Conservation (phyloP, 805 yeast species). For the Myxozyma vanderwaltii region DNA sequence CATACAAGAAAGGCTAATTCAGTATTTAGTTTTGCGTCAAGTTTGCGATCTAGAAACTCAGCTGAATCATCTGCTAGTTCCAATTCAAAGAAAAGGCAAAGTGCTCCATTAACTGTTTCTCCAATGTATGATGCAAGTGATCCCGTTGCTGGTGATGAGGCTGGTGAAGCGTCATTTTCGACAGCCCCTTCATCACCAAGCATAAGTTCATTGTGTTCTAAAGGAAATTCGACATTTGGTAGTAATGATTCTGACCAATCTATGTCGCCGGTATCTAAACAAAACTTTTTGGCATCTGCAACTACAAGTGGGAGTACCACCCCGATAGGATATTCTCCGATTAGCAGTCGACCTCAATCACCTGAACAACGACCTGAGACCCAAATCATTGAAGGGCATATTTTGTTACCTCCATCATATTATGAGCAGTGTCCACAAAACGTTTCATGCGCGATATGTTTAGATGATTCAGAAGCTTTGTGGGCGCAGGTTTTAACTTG, state of each 20-base stretch:
- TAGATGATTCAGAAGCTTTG: neutral
- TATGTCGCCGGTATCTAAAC: neutral
- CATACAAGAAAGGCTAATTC: conserved; percentile 11
- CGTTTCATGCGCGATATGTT: conserved; percentile 15
- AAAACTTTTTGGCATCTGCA: neutral
- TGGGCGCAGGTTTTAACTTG: conserved; percentile 6
- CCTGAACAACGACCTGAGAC: neutral
- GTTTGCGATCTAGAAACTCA: neutral
- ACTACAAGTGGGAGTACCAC: neutral
- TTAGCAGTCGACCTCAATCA: neutral
- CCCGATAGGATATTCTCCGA: neutral
- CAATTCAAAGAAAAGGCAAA: conserved; percentile 1
- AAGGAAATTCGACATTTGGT: neutral
- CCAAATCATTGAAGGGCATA: conserved; percentile 21
- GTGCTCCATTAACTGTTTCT: conserved; percentile 4
- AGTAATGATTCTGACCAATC: neutral
- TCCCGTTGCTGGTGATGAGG: neutral
- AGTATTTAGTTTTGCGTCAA: conserved; percentile 9
- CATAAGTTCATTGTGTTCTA: neutral
- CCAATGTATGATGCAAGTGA: conserved; percentile 2
- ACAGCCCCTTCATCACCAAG: neutral
- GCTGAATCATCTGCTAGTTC: neutral
- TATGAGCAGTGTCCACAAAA: neutral
- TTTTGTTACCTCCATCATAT: conserved; percentile 3
- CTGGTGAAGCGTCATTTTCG: neutral